A percentile compares a stretch with the other conserved stretches of the same genome.
Conservation (phyloP, 2,329 filamentous ascomycete species). For the Trichoderma afroharzianum region DNA sequence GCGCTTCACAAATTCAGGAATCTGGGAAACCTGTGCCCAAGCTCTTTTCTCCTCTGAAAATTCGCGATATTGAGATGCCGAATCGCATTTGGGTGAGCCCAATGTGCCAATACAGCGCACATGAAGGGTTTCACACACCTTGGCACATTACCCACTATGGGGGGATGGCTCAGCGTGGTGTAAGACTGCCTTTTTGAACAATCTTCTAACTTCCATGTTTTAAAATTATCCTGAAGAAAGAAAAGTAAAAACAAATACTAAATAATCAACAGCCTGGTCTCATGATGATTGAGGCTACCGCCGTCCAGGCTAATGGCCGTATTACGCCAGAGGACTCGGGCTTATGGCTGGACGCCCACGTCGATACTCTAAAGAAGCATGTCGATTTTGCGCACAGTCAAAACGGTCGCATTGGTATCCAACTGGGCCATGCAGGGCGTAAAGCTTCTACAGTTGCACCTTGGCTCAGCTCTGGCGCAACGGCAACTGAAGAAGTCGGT, state of each 20-base stretch:
- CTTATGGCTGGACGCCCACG: slow-evolving; percentile 69
- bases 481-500: slow-evolving; percentile 35
- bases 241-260: not conserved
- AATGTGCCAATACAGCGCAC: slow-evolving; percentile 44
- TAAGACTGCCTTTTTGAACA: not conserved
- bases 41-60: slow-evolving; percentile 43
- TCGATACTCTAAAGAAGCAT: slow-evolving; percentile 54
- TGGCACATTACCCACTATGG: slow-evolving; percentile 74
- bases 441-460: slow-evolving; percentile 55
- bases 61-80: slow-evolving; percentile 41
- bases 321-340: slow-evolving; percentile 69
- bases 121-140: slow-evolving; percentile 56
- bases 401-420: slow-evolving; percentile 64
- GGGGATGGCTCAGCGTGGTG: slow-evolving; percentile 63
- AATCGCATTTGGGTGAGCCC: slow-evolving; percentile 45
- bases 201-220: not conserved
- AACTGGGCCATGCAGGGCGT: slow-evolving; percentile 71
- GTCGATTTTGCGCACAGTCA: slow-evolving; percentile 58
- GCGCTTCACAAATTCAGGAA: slow-evolving; percentile 19
- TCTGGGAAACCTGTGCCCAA: slow-evolving; percentile 33
- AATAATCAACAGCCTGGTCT: slow-evolving; percentile 46
- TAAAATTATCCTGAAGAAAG: no score
- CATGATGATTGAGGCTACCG: slow-evolving; percentile 63
- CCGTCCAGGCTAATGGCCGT: slow-evolving; percentile 62
- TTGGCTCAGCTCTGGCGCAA: slow-evolving; percentile 59